phyloP scores from a whole-genome alignment of 2,329 filamentous ascomycete species.

The Fusarium sp. region DNA sequence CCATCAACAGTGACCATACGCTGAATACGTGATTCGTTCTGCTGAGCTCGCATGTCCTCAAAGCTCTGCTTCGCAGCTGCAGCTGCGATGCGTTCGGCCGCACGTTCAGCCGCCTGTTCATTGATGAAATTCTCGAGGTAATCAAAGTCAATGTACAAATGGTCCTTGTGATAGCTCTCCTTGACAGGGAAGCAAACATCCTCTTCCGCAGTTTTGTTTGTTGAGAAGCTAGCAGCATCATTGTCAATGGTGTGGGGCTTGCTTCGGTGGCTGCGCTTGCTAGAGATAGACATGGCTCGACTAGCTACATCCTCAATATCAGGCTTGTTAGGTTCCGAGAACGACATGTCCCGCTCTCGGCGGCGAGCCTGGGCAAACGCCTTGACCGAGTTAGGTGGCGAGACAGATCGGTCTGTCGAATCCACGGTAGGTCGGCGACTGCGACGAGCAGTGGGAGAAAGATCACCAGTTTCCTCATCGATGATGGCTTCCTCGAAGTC shows the following conservation, averaged over 20 bases:
- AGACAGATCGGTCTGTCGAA: conserved; percentile 75
- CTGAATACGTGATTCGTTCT: conserved; percentile 44
- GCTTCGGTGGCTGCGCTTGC: conserved; percentile 70
- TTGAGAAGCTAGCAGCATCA: conserved; percentile 71
- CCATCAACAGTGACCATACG: conserved; percentile 66
- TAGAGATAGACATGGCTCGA: conserved; percentile 77
- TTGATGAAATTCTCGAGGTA: conserved; percentile 91
- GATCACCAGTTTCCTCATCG: conserved; percentile 75
- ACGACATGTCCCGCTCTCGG: conserved; percentile 78
- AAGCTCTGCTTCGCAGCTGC: conserved; percentile 49
- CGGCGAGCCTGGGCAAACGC: conserved; percentile 93
- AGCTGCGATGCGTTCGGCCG: conserved; percentile 63
- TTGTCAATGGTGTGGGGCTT: conserved; percentile 71
- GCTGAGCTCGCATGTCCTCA: conserved; percentile 50
- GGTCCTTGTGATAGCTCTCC: conserved; percentile 74
- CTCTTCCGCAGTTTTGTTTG: conserved; percentile 81
- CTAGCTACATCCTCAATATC: conserved; percentile 66
- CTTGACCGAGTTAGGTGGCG: conserved; percentile 96
- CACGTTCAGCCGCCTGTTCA: conserved; percentile 61
- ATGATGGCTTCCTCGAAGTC: conserved; percentile 90
- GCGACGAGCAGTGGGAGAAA: conserved; percentile 58
- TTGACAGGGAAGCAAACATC: conserved; percentile 91
- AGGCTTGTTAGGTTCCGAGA: conserved; percentile 60
- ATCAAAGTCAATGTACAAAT: conserved; percentile 90
- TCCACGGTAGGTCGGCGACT: conserved; percentile 69